phyloP scores from a whole-genome alignment of 148 eudicot species.

The Rhododendron henanense region DNA sequence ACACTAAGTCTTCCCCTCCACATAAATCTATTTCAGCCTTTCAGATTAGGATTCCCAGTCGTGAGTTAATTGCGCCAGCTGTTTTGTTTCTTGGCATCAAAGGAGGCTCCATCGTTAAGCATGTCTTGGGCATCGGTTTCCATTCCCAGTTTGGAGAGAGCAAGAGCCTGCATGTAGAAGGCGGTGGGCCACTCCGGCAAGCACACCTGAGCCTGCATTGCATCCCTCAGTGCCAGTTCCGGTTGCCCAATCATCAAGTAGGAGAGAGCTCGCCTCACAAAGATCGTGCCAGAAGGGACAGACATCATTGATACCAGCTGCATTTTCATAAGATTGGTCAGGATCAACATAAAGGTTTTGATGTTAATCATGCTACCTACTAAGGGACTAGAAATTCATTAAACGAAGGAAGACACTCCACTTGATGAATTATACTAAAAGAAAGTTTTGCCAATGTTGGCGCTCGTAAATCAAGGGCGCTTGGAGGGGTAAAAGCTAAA shows the following conservation, averaged over 20 bases:
- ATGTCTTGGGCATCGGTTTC: conserved; percentile 97
- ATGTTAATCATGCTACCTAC: background rate
- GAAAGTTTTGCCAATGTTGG: background rate
- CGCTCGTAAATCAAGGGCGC: background rate
- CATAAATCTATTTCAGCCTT: background rate
- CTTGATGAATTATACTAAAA: background rate
- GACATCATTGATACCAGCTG: conserved; percentile 90
- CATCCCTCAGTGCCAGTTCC: conserved; percentile 86
- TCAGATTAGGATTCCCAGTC: background rate
- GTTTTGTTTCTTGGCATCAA: conserved; percentile 78
- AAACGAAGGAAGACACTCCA: background rate
- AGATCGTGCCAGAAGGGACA: conserved; percentile 80
- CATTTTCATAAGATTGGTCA: background rate
- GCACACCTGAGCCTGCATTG: conserved; percentile 99
- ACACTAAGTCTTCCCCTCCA: background rate
- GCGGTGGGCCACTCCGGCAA: conserved; percentile 97
- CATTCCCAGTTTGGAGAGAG: conserved; percentile 95
- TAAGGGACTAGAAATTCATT: background rate
- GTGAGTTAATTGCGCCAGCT: conserved; percentile 64
- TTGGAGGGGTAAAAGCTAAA: background rate
- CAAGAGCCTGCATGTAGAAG: conserved; percentile 90
- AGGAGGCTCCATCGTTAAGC: conserved; percentile 85
- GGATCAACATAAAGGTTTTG: background rate
- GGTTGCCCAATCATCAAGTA: conserved; percentile 86
- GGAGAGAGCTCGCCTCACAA: conserved; percentile 79